Evolutionary conservation across 257 asterid genomes (phyloP).

Genomic region (Solanum gandarillasii): DNA sequence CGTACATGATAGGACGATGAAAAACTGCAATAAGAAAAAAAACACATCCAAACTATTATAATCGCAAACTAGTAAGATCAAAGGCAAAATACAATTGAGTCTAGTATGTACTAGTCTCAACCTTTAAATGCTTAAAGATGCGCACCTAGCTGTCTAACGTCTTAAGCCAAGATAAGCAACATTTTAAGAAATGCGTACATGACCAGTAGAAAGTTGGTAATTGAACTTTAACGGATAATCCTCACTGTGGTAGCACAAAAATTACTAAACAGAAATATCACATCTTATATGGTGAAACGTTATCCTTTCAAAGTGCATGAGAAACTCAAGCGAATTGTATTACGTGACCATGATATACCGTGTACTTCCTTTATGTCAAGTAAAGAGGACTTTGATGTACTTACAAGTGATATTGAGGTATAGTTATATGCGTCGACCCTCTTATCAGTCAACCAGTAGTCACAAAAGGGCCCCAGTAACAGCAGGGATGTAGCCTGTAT

Average conservation of each 20-base stretch:
- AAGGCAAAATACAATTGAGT: not conserved
- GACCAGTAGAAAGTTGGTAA: not conserved
- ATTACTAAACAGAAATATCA: not conserved
- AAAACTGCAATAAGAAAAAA: slow-evolving; percentile 25
- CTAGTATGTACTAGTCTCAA: not conserved
- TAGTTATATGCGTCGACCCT: slow-evolving; percentile 52
- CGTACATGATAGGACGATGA: slow-evolving; percentile 42
- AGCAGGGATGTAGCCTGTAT: slow-evolving; percentile 69
- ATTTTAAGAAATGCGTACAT: not conserved
- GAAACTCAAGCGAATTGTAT: not conserved
- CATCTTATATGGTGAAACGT: not conserved
- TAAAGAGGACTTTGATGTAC: slow-evolving; percentile 4
- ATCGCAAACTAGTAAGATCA: not conserved
- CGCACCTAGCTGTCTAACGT: not conserved
- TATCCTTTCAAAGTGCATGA: not conserved
- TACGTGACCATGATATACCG: not conserved
- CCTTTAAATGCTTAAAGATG: not conserved
- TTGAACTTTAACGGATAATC: not conserved
- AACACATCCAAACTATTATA: not conserved
- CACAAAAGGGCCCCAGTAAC: slow-evolving; percentile 50
- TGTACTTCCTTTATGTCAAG: not conserved
- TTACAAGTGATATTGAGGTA: slow-evolving; percentile 38
- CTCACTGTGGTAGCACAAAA: not conserved
- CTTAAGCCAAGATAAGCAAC: not conserved
- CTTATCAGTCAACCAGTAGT: slow-evolving; percentile 56